Evolutionary conservation across 2,329 filamentous ascomycete genomes (phyloP), one percentile per base, ranked within the genome.

Genomic region (Fusarium floridanum): DNA sequence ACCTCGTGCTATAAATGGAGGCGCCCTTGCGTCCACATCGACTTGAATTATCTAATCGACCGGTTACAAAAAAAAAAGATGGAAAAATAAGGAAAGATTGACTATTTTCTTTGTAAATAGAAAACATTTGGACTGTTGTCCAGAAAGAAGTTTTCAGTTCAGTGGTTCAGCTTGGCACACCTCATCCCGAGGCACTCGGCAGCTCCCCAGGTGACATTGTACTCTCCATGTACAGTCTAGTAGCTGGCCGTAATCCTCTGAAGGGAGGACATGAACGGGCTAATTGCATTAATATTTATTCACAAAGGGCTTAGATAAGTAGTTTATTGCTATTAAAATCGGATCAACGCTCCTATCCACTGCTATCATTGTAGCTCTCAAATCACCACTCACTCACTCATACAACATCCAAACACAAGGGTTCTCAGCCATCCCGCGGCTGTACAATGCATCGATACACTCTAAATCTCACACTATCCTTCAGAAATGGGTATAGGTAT

Each of bases 401-500:
- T 57, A 43, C 37, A 64, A 34, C 59, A 43, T 34, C 36, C 22
- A 32, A 43, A 34, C n/a, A 48, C 36, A 20, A 22, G 12, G 8
- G 8, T 61, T 34, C 29, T 61, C 39, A 34, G 24, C 41, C 59
- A 61, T 41, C 45, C 41, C 29, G 27, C 27, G 22, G 45, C 43
- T 29, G 45, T 32, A 22, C 27, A 53, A 55, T 53, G 45, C 34
- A 20, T 43, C 48, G 22, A 53, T 63, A 63, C 41, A 60, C 45
- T 62, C 24, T 57, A 59, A 36, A 69, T 56, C 60, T 64, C 62
- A 75, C 50, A 39, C 43, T 62, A 63, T 64, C 45, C 34, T 59
- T 22, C 34, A 37, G 20, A 53, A 22, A 57, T n/a, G 56, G 72
- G 43, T 48, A 48, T 48, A 48, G 72, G 70, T 73, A 75, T 75